Percentiles rank a stretch among this genome's conserved stretches.
Conservation (phyloP, 306 rosid species). For the Hippophae rhamnoides region DNA sequence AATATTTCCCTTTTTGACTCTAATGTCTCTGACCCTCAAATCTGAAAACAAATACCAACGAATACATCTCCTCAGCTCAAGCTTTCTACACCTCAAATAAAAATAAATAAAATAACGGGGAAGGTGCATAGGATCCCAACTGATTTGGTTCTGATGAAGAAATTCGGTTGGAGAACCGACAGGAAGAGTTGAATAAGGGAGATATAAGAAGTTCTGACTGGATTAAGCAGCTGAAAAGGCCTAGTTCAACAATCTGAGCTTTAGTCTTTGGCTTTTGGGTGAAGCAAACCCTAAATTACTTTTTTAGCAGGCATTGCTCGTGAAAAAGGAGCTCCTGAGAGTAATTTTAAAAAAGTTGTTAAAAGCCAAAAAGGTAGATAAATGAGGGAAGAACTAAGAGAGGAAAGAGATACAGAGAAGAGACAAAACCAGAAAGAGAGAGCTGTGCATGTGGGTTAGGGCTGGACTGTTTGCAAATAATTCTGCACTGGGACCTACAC, state of each 20-base stretch:
- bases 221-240: conserved; percentile 9
- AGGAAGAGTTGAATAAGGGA: conserved; percentile 5
- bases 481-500: conserved; percentile 18
- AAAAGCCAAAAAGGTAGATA: conserved; percentile 29
- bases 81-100: background rate
- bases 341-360: background rate
- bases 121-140: background rate
- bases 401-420: conserved; percentile 7
- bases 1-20: conserved; percentile 36
- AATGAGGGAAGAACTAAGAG: conserved; percentile 7
- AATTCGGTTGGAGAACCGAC: background rate
- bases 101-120: background rate
- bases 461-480: conserved; percentile 20
- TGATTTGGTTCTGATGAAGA: background rate
- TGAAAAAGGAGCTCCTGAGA: conserved; percentile 31
- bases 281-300: conserved; percentile 17
- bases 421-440: conserved; percentile 7
- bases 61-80: conserved; percentile 7
- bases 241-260: conserved; percentile 23
- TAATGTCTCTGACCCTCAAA: conserved; percentile 30
- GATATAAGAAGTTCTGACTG: background rate
- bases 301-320: conserved; percentile 38
- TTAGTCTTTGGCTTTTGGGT: conserved; percentile 1
- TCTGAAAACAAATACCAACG: conserved; percentile 15
- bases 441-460: conserved; percentile 15